Conservation (phyloP, 2,329 filamentous ascomycete genomes). For the Penicillium occitanis region DNA sequence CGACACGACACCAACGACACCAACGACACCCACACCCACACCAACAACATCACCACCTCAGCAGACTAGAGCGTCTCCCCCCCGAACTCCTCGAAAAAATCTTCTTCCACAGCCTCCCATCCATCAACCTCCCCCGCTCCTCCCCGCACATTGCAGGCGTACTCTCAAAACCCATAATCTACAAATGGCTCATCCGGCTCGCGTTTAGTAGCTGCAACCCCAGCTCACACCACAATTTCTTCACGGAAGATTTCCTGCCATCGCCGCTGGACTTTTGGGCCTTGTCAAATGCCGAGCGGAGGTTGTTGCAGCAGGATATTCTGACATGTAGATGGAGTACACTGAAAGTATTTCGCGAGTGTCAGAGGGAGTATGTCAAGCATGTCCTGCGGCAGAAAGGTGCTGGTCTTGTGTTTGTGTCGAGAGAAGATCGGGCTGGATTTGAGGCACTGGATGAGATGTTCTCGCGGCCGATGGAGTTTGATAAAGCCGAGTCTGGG, state of each 20-base stretch:
- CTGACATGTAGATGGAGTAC: slow-evolving; percentile 46
- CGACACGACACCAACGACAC: not conserved
- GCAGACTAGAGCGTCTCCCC: slow-evolving; percentile 46
- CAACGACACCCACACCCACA: not conserved
- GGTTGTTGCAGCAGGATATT: slow-evolving; percentile 38
- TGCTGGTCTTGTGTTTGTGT: slow-evolving; percentile 29
- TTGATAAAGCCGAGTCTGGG: slow-evolving; percentile 27
- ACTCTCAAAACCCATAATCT: slow-evolving; percentile 43
- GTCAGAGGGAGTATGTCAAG: slow-evolving; percentile 40
- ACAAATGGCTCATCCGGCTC: slow-evolving; percentile 45
- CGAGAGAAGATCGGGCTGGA: slow-evolving; percentile 25
- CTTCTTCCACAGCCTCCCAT: slow-evolving; percentile 48
- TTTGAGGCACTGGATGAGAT: slow-evolving; percentile 29
- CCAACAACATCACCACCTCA: not conserved
- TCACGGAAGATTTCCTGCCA: slow-evolving; percentile 42
- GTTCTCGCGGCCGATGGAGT: slow-evolving; percentile 28
- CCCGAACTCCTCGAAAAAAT: slow-evolving; percentile 53
- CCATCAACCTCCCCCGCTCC: slow-evolving; percentile 48
- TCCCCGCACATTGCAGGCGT: slow-evolving; percentile 44
- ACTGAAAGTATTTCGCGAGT: slow-evolving; percentile 38
- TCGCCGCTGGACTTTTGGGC: slow-evolving; percentile 36
- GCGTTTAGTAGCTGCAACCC: slow-evolving; percentile 43
- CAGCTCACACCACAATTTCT: slow-evolving; percentile 33
- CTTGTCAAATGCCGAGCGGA: slow-evolving; percentile 31
- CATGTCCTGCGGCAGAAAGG: slow-evolving; percentile 36